Percentiles rank a stretch among this genome's conserved stretches.
phyloP scores from a whole-genome alignment of 1,284 basidiomycete species.

The Ceratobasidium sp. region DNA sequence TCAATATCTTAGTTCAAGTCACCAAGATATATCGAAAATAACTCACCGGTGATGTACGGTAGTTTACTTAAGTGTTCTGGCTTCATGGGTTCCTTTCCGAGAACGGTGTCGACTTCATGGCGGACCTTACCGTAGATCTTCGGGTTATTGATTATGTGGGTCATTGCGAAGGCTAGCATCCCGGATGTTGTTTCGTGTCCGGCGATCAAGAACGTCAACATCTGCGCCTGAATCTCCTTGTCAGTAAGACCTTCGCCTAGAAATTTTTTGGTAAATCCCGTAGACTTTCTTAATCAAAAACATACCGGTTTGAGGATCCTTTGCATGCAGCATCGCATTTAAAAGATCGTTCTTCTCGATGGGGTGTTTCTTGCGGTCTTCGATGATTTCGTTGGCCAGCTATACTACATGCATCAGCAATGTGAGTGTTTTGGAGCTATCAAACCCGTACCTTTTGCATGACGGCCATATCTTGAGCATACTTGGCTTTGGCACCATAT shows the following conservation, averaged over 20 bases:
- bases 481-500: constrained; percentile 38
- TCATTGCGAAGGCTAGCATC: constrained; percentile 46
- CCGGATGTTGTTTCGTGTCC: constrained; percentile 47
- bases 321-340: constrained; percentile 48
- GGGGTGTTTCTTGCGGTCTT: constrained; percentile 40
- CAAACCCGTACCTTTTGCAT: constrained; percentile 44
- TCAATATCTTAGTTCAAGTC: not conserved
- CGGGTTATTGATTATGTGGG: constrained; percentile 47
- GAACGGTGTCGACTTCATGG: constrained; percentile 47
- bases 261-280: too few relatives aligned
- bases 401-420: constrained; percentile 16
- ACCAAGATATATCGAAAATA: not conserved
- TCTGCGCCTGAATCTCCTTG: constrained; percentile 45
- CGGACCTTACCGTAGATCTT: constrained; percentile 45
- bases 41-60: constrained; percentile 46
- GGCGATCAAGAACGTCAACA: constrained; percentile 50
- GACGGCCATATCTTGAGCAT: constrained; percentile 41
- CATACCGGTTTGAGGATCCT: constrained; percentile 46
- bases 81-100: constrained; percentile 43
- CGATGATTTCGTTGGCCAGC: constrained; percentile 21
- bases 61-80: constrained; percentile 45
- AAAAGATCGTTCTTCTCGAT: constrained; percentile 46
- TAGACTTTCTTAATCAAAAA: not conserved
- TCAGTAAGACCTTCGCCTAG: constrained; percentile 45
- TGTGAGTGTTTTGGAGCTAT: too few relatives aligned